Conservation (phyloP, 495 filamentous ascomycete genomes). For the Massariosphaeria phaeospora region DNA sequence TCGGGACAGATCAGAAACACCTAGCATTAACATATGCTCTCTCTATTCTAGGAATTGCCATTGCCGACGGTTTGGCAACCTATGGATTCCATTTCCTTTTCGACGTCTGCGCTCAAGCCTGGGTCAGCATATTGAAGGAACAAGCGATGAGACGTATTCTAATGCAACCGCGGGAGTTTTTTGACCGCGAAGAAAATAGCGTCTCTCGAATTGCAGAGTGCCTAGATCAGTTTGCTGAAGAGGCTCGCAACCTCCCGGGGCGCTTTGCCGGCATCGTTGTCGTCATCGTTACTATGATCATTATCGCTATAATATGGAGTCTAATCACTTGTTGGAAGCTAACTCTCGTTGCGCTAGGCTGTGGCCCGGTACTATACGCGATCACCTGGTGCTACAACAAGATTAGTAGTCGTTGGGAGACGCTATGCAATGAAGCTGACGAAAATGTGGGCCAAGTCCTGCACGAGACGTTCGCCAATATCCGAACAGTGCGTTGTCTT, state of each 20-base stretch:
- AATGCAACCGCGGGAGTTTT: constrained; percentile 78
- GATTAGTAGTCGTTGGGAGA: constrained; percentile 67
- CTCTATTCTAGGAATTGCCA: constrained; percentile 62
- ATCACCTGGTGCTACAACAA: constrained; percentile 47
- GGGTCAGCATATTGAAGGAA: constrained; percentile 69
- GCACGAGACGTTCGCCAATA: constrained; percentile 74
- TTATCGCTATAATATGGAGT: constrained; percentile 67
- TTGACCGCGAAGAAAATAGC: constrained; percentile 64
- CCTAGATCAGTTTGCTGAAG: constrained; percentile 79
- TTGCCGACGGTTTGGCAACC: constrained; percentile 57
- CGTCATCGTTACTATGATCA: constrained; percentile 58
- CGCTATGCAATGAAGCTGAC: constrained; percentile 56
- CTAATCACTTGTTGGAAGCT: constrained; percentile 72
- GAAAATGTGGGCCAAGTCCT: constrained; percentile 55
- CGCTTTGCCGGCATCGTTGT: constrained; percentile 68
- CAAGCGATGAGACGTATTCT: constrained; percentile 67
- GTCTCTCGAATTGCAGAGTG: constrained; percentile 59
- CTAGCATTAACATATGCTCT: constrained; percentile 62
- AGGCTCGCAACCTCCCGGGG: constrained; percentile 76
- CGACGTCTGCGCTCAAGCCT: constrained; percentile 66
- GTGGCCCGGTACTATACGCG: constrained; percentile 61
- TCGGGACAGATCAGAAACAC: constrained; percentile 41
- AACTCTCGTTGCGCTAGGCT: constrained; percentile 68
- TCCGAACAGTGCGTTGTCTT: constrained; percentile 73
- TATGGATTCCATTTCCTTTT: constrained; percentile 66